Percentiles rank a stretch among this genome's conserved stretches.
phyloP scores from a whole-genome alignment of 2,329 filamentous ascomycete species.

The Penicillium polonicum region DNA sequence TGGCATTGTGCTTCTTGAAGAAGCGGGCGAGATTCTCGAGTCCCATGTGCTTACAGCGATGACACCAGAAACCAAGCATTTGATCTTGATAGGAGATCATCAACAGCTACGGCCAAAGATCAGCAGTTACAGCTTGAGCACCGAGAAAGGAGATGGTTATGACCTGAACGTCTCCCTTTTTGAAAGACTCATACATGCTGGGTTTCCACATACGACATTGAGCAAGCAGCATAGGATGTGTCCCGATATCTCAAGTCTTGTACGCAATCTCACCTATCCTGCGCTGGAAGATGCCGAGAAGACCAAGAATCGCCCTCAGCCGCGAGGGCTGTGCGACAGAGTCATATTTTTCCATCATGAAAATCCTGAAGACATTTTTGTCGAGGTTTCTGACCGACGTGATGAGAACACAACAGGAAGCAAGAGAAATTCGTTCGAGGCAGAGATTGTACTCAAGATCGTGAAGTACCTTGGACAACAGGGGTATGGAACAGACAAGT shows the following conservation, averaged over 20 bases:
- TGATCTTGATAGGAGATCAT: constrained; percentile 72
- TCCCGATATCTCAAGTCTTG: constrained; percentile 63
- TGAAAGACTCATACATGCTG: constrained; percentile 62
- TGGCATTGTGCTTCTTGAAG: constrained; percentile 65
- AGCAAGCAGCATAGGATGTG: constrained; percentile 66
- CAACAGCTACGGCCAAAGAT: constrained; percentile 69
- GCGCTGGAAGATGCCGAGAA: constrained; percentile 56
- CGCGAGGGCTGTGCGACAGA: constrained; percentile 59
- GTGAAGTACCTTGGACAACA: constrained; percentile 70
- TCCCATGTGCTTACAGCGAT: constrained; percentile 64
- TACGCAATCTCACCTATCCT: constrained; percentile 61
- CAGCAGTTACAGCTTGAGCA: constrained; percentile 58
- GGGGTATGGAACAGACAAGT: constrained; percentile 63
- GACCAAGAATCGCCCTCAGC: constrained; percentile 47
- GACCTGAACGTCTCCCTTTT: constrained; percentile 69
- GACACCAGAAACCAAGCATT: constrained; percentile 55
- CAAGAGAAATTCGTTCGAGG: constrained; percentile 66
- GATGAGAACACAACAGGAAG: constrained; percentile 53
- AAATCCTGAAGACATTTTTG: constrained; percentile 51
- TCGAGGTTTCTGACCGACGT: constrained; percentile 47
- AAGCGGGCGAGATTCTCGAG: constrained; percentile 72
- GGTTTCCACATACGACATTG: constrained; percentile 55
- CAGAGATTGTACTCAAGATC: constrained; percentile 61
- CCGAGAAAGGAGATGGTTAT: constrained; percentile 65
- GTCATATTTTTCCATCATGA: constrained; percentile 68